Evolutionary conservation across 495 filamentous ascomycete species (phyloP), one percentile per base, ranked within the genome.

Genomic region (Annulohypoxylon bovei): DNA sequence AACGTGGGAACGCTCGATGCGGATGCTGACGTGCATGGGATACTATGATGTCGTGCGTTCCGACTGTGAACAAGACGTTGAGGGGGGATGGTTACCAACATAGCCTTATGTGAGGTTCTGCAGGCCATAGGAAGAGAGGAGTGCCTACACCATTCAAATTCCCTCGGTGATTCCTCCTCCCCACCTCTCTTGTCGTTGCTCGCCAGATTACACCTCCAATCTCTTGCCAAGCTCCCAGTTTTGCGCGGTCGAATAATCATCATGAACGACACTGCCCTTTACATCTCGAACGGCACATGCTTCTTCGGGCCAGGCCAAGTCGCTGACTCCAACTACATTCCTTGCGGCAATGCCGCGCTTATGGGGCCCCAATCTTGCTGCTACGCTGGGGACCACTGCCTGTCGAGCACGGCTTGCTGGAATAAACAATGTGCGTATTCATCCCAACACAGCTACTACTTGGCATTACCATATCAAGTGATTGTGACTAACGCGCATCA

Each of bases 221-320:
- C 28, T 18, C 4, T 18, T 33, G 14, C 5, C 25, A 18, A 1
- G 28, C 4, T 11, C 1, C 2, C 7, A 32, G 11, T 32, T 23
- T 14, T 23, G 52, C 7, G 4, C 11, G 22, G 20, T 14, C 32
- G 52, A 30, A 12, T 1, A 50, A 40, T n/a, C 54, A 69, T 12
- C 27, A 73, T 73, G 70, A 65, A 30, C 14, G 50, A 58, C 20
- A 59, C 42, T 23, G 61, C 27, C 8, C 70, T 73, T 8, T 73
- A 67, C 30, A 70, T 80, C 42, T 78, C 75, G 49, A 75, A 75
- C 6, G 78, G 79, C 27, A 76, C 77, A 28, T 81, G 79, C 49
- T 77, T 72, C 52, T 75, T 32, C 3, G 62, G 59, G 6, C 39
- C 32, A 4, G 67, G 62, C 6, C 44, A 70, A 32, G 28, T 53